Percentiles rank a stretch among this genome's conserved stretches.
phyloP scores from a whole-genome alignment of 306 rosid species.

The Trifolium dubium region DNA sequence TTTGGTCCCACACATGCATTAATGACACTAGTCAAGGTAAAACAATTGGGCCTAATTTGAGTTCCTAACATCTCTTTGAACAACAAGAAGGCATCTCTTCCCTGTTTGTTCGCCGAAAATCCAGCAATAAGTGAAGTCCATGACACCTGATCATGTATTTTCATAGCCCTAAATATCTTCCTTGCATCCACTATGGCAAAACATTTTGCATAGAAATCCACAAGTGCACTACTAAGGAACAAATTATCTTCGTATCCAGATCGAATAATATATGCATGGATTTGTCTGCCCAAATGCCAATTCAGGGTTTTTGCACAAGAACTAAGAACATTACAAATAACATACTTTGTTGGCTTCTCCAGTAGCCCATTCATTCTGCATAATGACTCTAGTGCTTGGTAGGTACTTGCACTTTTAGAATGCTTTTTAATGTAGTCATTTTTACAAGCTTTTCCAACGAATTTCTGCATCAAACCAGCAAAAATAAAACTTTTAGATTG shows the following conservation, averaged over 20 bases:
- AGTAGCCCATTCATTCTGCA: constrained; percentile 32
- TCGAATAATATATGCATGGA: constrained; percentile 56
- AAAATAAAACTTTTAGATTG: constrained; percentile 20
- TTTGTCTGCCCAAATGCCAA: constrained; percentile 53
- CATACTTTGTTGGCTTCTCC: constrained; percentile 43
- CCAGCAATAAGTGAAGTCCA: constrained; percentile 72
- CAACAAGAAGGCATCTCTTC: constrained; percentile 53
- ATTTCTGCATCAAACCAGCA: constrained; percentile 39
- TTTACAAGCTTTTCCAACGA: constrained; percentile 16
- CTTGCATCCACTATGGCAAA: constrained; percentile 54
- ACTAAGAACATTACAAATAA: constrained; percentile 60
- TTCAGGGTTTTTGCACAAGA: constrained; percentile 57
- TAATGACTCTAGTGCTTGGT: constrained; percentile 38
- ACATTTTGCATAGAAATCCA: constrained; percentile 68
- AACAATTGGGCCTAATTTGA: constrained; percentile 57
- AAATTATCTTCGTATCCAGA: constrained; percentile 56
- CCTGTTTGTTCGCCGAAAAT: constrained; percentile 52
- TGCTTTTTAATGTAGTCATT: constrained; percentile 6
- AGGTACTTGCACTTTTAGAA: constrained; percentile 15
- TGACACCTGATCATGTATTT: constrained; percentile 63
- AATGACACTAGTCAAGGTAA: constrained; percentile 65
- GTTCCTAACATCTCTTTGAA: constrained; percentile 61
- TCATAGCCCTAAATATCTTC: constrained; percentile 59
- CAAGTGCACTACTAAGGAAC: constrained; percentile 56
- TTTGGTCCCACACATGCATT: constrained; percentile 53